These are phyloP conservation scores for Wickerhamomyces bisporus DNA, from an alignment of 805 yeast genomes.

Conservation along the genomic window DNA sequence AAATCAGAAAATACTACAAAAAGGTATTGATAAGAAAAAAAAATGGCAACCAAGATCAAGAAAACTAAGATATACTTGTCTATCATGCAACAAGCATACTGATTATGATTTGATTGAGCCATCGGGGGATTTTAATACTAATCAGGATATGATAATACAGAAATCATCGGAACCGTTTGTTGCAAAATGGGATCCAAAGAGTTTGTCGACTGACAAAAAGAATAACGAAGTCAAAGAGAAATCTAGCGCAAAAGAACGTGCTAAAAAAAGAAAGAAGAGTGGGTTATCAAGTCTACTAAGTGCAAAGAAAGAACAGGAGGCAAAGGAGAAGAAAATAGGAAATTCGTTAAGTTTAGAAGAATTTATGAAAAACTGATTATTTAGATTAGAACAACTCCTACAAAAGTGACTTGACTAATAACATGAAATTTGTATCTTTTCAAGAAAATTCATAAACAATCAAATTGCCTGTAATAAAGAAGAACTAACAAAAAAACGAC, in stretches of 20 bases:
- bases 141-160: background rate
- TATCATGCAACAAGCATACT: conserved; percentile 22
- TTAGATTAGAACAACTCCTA: too few relatives aligned
- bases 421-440: too few relatives aligned
- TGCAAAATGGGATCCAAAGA: conserved; percentile 21
- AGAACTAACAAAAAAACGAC: too few relatives aligned
- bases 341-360: conserved; percentile 43
- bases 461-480: too few relatives aligned
- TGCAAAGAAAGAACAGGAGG: conserved; percentile 35
- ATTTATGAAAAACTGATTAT: conserved; percentile 33
- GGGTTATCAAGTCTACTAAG: conserved; percentile 37
- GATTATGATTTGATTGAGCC: conserved; percentile 14
- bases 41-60: conserved; percentile 15
- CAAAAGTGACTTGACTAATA: too few relatives aligned
- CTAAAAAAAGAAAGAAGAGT: conserved; percentile 43
- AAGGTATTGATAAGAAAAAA: background rate
- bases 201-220: conserved; percentile 10
- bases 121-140: background rate
- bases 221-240: background rate
- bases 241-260: conserved; percentile 31
- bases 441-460: too few relatives aligned
- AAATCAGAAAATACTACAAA: too few relatives aligned
- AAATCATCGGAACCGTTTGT: conserved; percentile 15
- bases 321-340: conserved; percentile 24
- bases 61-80: conserved; percentile 23